Percentiles rank a stretch among this genome's conserved stretches.
These are phyloP conservation scores for Ophiostoma montium DNA, from an alignment of 2,329 filamentous ascomycete genomes.

Conservation along the genomic window DNA sequence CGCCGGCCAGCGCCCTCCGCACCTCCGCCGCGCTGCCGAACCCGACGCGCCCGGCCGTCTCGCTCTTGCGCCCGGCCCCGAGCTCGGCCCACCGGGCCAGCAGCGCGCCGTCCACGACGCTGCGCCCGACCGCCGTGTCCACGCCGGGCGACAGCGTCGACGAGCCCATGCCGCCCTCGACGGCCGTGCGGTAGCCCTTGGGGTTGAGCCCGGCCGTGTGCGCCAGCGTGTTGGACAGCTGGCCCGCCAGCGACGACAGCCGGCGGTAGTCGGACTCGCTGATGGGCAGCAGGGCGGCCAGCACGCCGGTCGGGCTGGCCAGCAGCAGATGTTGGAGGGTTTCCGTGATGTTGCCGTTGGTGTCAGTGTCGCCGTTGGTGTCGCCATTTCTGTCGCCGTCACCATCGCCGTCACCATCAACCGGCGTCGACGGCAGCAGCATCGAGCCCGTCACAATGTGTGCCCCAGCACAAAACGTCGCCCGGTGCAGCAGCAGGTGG, in stretches of 20 bases:
- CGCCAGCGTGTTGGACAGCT: slow-evolving; percentile 62
- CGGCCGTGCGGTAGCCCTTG: slow-evolving; percentile 53
- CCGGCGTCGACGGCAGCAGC: slow-evolving; percentile 52
- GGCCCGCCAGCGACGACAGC: slow-evolving; percentile 65
- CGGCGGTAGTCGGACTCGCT: slow-evolving; percentile 72
- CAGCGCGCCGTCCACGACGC: slow-evolving; percentile 66
- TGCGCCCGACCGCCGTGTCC: slow-evolving; percentile 45
- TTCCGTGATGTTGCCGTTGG: slow-evolving; percentile 2
- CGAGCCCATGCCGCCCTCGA: slow-evolving; percentile 25
- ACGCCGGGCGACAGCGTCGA: slow-evolving; percentile 31
- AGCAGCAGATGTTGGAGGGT: slow-evolving; percentile 18
- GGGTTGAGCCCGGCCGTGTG: slow-evolving; percentile 73
- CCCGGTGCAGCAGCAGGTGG: slow-evolving; percentile 71
- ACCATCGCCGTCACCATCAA: neutral
- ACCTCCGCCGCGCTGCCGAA: slow-evolving; percentile 49
- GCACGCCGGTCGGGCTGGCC: slow-evolving; percentile 44
- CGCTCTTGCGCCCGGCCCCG: slow-evolving; percentile 52
- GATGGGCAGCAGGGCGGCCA: slow-evolving; percentile 65
- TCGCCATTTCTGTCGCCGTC: neutral
- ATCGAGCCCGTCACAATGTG: slow-evolving; percentile 63
- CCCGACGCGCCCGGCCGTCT: slow-evolving; percentile 63
- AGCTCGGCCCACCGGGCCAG: slow-evolving; percentile 64
- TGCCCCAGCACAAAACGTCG: slow-evolving; percentile 72
- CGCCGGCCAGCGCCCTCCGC: slow-evolving; percentile 51
- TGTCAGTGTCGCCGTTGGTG: neutral